Conservation (phyloP, 768 basidiomycete species). For the Mycena vitilis region DNA sequence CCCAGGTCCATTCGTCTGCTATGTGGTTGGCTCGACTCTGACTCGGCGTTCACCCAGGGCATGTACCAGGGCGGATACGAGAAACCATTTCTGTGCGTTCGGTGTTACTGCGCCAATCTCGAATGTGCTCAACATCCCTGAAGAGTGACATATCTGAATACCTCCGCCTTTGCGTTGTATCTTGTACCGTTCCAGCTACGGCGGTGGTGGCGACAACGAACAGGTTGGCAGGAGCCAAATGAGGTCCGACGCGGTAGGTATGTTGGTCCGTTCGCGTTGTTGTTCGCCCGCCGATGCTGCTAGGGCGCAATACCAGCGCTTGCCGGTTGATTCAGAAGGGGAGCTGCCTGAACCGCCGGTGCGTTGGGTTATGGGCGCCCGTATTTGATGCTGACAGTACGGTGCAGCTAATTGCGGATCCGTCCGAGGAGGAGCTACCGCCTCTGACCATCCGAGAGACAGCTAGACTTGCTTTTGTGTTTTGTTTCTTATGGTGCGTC, state of each 20-base stretch:
- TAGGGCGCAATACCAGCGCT: conserved; percentile 43
- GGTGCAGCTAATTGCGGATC: conserved; percentile 3
- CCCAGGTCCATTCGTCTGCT: conserved; percentile 63
- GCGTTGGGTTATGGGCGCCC: neutral
- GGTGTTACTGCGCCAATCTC: conserved; percentile 7
- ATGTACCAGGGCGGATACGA: conserved; percentile 74
- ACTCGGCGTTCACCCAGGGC: conserved; percentile 47
- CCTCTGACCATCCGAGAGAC: conserved; percentile 79
- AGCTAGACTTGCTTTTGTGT: conserved; percentile 77
- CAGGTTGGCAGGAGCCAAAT: conserved; percentile 21
- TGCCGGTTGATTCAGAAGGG: conserved; percentile 38
- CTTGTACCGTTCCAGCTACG: conserved; percentile 71
- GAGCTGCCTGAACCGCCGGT: conserved; percentile 10
- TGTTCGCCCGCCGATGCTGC: conserved; percentile 7
- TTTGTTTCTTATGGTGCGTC: conserved; percentile 83
- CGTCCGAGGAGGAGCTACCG: conserved; percentile 28
- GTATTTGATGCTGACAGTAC: neutral
- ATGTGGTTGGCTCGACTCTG: neutral
- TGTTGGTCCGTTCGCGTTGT: conserved; percentile 13
- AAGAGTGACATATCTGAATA: conserved; percentile 92
- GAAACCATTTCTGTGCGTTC: conserved; percentile 85
- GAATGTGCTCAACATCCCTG: conserved; percentile 1
- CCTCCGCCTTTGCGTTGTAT: conserved; percentile 88
- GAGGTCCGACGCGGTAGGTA: conserved; percentile 23
- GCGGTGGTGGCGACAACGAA: conserved; percentile 37